phyloP scores from a whole-genome alignment of 257 asterid genomes.

The Jasminum sambac region DNA sequence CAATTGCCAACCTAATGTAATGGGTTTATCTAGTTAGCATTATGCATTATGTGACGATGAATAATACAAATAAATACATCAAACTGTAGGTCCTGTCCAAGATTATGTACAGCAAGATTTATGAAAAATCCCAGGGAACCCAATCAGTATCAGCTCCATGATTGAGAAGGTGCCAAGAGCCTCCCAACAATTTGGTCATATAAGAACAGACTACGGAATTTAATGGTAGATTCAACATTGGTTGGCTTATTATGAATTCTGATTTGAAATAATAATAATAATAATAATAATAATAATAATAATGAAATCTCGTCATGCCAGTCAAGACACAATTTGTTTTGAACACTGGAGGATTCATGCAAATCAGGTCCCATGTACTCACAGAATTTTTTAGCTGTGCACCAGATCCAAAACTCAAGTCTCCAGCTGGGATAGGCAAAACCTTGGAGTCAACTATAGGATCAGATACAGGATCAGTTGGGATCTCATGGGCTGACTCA shows the following conservation, averaged over 20 bases:
- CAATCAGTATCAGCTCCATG: not conserved
- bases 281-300: not conserved
- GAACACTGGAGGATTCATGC: not conserved
- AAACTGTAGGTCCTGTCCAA: constrained; percentile 9
- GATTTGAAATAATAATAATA: not conserved
- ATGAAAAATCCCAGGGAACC: not conserved
- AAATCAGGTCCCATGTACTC: constrained; percentile 25
- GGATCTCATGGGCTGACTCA: constrained; percentile 93
- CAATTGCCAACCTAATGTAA: constrained; percentile 86
- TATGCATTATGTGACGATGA: constrained; percentile 1
- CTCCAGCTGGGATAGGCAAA: constrained; percentile 97
- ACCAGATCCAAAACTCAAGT: constrained; percentile 95
- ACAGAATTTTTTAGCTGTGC: constrained; percentile 92
- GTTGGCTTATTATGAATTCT: not conserved
- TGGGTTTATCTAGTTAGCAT: constrained; percentile 22
- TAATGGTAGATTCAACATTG: not conserved
- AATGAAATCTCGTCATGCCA: not conserved
- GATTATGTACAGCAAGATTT: not conserved
- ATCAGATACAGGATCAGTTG: constrained; percentile 97
- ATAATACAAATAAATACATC: not conserved
- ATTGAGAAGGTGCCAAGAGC: not conserved
- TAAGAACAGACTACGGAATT: not conserved
- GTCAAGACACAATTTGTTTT: not conserved
- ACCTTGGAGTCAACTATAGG: constrained; percentile 93
- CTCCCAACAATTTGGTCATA: not conserved